Base-by-base conservation (phyloP, 2,329 filamentous ascomycete genomes). In the Talaromyces sp. region DNA sequence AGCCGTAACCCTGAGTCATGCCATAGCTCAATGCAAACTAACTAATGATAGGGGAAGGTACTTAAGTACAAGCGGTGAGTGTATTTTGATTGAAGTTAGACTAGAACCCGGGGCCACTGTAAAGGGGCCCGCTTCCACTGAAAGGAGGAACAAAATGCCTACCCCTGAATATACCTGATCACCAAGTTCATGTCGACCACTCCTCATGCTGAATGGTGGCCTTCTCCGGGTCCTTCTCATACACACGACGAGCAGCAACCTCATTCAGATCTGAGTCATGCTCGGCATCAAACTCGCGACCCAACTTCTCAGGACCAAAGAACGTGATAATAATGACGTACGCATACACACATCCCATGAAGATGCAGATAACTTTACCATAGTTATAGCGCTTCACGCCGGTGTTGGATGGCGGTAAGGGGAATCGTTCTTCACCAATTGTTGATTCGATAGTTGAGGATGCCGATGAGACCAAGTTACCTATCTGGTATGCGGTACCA, bases 301-400 rank as follows among this genome's bases (percentile, higher is more conserved):
- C 79, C 34, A 82, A 68, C 56, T 78, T 77, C 72, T 85, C 83
- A 0, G 83, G 83, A 1, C 83, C 83, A 3, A 82, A 68, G 29
- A 81, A 73, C 27, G 79, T 80, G 61, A 80, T 65, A 2, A 88
- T 8, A 67, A 89, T 86, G 5, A 84, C 79, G 73, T 88, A 89
- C 1, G 79, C 85, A 70, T 82, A 96, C 1, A 96, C 92, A 70
- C 89, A 92, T 0, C 84, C 93, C 90, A 97, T 93, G 78, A 97
- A 96, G 73, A 96, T 95, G 73, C 89, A 92, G 69, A 96, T 94
- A 10, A 96, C 92, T 70, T 89, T 89, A 45, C 91, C 92, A 70
- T 96, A 96, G 66, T 91, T 80, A 75, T 89, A 92, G 2, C 89
- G 81, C 56, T 78, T 76, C 36, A 78, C 75, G 0, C 80, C 83